Evolutionary conservation across 305 asterid species (phyloP), one percentile per base, ranked within the genome.

Genomic region (Fraxinus latifolia): DNA sequence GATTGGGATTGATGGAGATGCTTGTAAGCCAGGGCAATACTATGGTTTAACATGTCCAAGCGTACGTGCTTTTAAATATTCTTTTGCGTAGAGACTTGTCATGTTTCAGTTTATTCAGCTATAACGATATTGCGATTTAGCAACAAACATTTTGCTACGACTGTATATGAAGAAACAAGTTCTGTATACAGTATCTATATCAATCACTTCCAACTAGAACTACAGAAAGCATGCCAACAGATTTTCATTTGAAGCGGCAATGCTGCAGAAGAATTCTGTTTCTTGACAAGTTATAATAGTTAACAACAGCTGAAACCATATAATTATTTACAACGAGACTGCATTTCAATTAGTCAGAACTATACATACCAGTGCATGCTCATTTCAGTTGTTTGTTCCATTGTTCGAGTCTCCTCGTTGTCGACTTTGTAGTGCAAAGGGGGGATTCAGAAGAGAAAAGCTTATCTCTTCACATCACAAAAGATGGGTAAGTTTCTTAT

Each of bases 391-490:
- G 31, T 47, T 29, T 74, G 55, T 34, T 67, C n/a, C 62, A 71
- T 78, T 76, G 23, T 75, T 39, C 81, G 79, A 86, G 71, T 70
- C 27, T 25, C 83, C 50, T n/a, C 44, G 15, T 74, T 71, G 47
- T 82, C 81, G 82, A 71, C 60, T 81, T 86, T 90, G 84, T 83
- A 95, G 99, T 95, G 99, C 85, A 83, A 86, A 82, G 98, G 99
- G 98, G 97, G 77, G 86, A 76, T 77, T 77, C 92, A 34, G 65
- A 53, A 37, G 97, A 94, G 92, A 93, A 88, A 84, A 93, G 97
- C 89, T 87, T 95, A 39, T 88, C 95, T 44, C 94, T 94, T 89
- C 77, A 50, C 60, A 90, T 95, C 77, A 74, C 81, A 7, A 85
- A 65, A 21, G 87, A 93, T 67, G 95, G 99, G 99, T 95, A 93